Evolutionary conservation across 495 filamentous ascomycete genomes (phyloP), one percentile per base, ranked within the genome.

Genomic region (Xylaria nigripes): DNA sequence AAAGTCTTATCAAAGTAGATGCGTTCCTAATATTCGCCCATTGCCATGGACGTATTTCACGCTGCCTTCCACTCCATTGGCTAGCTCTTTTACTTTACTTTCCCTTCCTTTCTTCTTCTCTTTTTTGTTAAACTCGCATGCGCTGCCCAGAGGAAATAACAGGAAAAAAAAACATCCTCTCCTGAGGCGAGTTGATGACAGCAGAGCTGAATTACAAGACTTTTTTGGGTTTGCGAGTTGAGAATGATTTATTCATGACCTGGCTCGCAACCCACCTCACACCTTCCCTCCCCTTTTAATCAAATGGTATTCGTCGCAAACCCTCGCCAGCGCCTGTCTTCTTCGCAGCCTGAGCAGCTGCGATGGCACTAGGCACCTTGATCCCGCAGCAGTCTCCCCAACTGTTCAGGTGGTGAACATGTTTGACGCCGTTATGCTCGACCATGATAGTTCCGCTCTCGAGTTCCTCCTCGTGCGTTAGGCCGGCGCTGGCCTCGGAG

Each of bases 331-430:
- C 69, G 15, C 72, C 75, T 42, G 78, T 76, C 75, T 95, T 96
- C 70, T 80, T 84, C 79, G 84, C 84, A 69, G 95, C 91, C 61
- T 86, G 83, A 9, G 85, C 85, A 13, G 93, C 94, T 24, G 89
- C 93, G 58, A 96, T 78, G 42, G 86, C 89, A 64, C 90, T 94
- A 12, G 94, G 93, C 15, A 99, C 91, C 71, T 96, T 94, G 71
- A 99, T 99, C 32, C 93, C 94, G 62, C 93, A 99, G 70, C 94
- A 99, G 65, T 99, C 94, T 1, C 94, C 94, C 84, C 93, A 99
- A 54, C 82, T 85, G 46, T 72, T 79, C 49, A 64, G 63, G 58
- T 77, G 73, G 65, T 92, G 89, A 29, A 73, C 64, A 53, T 85
- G 81, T 68, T 92, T 85, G 38, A 71, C 80, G 65, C 81, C 81